A percentile compares a stretch with the other conserved stretches of the same genome.
Conservation (phyloP, 176 grass and related monocot species). For the barley (Hordeum vulgare) region MorexV3_pseudomolecules_assembly NC_058519.1:646073505-646074004, state of each 20-base stretch:
- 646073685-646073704: slow-evolving; percentile 91
- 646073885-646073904: background rate
- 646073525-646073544: slow-evolving; percentile 39
- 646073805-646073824: background rate
- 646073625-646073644: slow-evolving; percentile 58
- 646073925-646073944: background rate
- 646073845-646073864: background rate
- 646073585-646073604: slow-evolving; percentile 68
- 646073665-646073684: slow-evolving; percentile 89
- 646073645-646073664: slow-evolving; percentile 68
- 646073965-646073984: background rate
- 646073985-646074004: slow-evolving; percentile 24
- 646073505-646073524: slow-evolving; percentile 35
- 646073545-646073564: slow-evolving; percentile 20
- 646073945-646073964: background rate
- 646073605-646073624: slow-evolving; percentile 97
- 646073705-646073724: slow-evolving; percentile 85
- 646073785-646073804: slow-evolving; percentile 1
- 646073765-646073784: slow-evolving; percentile 85
- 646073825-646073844: background rate
- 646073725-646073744: slow-evolving; percentile 85
- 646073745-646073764: slow-evolving; percentile 95
- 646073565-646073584: slow-evolving; percentile 68
- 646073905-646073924: background rate
- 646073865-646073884: background rate